Percentiles rank a stretch among this genome's conserved stretches.
phyloP scores from a whole-genome alignment of 2,329 filamentous ascomycete species.

The Colletotrichum sp. region DNA sequence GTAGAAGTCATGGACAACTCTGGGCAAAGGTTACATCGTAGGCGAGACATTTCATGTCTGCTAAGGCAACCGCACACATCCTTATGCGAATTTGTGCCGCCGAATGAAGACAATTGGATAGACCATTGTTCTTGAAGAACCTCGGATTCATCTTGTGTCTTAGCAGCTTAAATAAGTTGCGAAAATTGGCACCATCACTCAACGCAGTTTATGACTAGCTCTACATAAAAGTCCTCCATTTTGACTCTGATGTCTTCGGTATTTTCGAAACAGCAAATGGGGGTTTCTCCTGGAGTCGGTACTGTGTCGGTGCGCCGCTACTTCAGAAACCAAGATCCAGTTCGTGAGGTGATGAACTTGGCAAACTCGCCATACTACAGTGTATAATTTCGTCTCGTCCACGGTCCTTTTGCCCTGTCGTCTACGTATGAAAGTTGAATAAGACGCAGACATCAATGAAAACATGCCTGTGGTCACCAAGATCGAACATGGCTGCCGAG shows the following conservation, averaged over 20 bases:
- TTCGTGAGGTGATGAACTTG: not conserved
- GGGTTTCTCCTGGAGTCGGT: not conserved
- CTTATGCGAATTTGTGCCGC: too few relatives aligned
- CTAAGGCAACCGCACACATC: too few relatives aligned
- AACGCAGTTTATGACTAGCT: too few relatives aligned
- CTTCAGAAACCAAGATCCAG: not conserved
- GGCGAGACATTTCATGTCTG: too few relatives aligned
- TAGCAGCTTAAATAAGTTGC: too few relatives aligned
- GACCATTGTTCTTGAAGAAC: too few relatives aligned
- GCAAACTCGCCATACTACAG: fast-evolving
- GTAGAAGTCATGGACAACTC: too few relatives aligned
- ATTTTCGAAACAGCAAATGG: not conserved
- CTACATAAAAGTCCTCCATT: fast-evolving
- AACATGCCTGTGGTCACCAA: not conserved
- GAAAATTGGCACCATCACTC: too few relatives aligned
- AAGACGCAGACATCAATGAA: not conserved
- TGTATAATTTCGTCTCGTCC: fast-evolving
- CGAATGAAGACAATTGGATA: too few relatives aligned
- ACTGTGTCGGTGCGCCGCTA: not conserved
- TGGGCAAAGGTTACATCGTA: too few relatives aligned
- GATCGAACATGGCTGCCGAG: too few relatives aligned
- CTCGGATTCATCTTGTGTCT: too few relatives aligned
- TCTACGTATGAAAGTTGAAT: not conserved
- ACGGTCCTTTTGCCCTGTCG: fast-evolving
- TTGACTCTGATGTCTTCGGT: not conserved